Evolutionary conservation across 768 basidiomycete species (phyloP).

Genomic region (Tulasnella sp.): DNA sequence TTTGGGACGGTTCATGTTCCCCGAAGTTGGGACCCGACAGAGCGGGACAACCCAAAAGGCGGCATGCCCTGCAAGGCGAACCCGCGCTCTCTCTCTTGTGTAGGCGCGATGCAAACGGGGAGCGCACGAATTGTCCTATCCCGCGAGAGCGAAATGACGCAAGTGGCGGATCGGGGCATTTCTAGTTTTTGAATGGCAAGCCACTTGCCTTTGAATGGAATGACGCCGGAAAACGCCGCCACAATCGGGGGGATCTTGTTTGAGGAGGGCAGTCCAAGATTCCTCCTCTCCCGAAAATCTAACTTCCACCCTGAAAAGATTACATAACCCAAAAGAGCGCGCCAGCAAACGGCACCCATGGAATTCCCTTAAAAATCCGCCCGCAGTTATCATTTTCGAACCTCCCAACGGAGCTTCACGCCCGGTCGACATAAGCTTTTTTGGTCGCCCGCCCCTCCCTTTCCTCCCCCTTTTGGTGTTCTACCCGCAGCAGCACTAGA

Average conservation of each 20-base stretch:
- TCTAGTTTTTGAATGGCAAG: not conserved
- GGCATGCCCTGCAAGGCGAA: not conserved
- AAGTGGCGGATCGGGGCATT: not conserved
- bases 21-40: not conserved
- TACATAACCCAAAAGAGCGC: not conserved
- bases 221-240: not conserved
- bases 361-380: not conserved
- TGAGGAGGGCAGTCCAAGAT: not conserved
- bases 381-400: constrained; percentile 4
- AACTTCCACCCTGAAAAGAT: not conserved
- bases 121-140: too few relatives aligned
- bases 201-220: not conserved
- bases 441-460: not conserved
- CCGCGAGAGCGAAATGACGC: not conserved
- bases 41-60: not conserved
- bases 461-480: not conserved
- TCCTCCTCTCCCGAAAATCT: not conserved
- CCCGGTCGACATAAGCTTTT: not conserved
- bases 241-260: not conserved
- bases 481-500: not conserved
- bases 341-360: not conserved
- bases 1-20: not conserved
- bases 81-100: not conserved
- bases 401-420: not conserved
- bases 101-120: not conserved